Base-by-base conservation (phyloP, 306 rosid genomes). In the Cicer yamashitae region DNA sequence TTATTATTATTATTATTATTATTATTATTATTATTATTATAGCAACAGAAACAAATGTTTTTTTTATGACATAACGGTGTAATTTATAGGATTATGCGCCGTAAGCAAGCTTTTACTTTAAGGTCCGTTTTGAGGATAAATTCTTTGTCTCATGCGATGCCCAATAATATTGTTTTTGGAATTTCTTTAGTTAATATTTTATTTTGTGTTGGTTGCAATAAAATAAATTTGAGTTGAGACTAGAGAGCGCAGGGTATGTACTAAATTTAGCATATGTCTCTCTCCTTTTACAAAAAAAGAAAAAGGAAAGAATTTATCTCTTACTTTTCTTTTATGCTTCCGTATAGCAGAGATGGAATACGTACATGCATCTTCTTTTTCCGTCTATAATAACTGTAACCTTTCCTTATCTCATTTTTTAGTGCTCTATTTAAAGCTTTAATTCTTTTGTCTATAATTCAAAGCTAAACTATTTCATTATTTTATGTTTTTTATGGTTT, bases 121-220 rank as follows among this genome's bases (percentile, higher is more conserved):
- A 34, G 69, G n/a, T 11, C 62, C 10, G 52, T 62, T 63, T 70
- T 47, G 41, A 65, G 79, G 82, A 80, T 76, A 84, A 67, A 81
- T 84, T 81, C 85, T 71, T 50, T 73, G 79, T 84, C 77, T 84
- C 84, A 18, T 52, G 67, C 61, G 67, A 80, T 84, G 63, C 83
- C 74, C 80, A 77, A 80, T 74, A 60, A 74, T 67, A 71, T 58
- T 76, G 84, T 62, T 82, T 71, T 63, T 10, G 37, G 64, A 74
- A 65, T 47, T 64, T 64, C 50, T 54, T 70, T 44, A 44, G 37
- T 22, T 22, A 22, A 22, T 22, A 22, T 52, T 46, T 74, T 57
- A 48, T 2, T 74, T 40, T 10, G 5, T 80, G 50, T 51, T 58
- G 25, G 10, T 57, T 52, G 53, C 72, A 73, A 78, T 68, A 52